Conservation (phyloP, 2,329 filamentous ascomycete species). For the Fusarium brachygibbosum region DNA sequence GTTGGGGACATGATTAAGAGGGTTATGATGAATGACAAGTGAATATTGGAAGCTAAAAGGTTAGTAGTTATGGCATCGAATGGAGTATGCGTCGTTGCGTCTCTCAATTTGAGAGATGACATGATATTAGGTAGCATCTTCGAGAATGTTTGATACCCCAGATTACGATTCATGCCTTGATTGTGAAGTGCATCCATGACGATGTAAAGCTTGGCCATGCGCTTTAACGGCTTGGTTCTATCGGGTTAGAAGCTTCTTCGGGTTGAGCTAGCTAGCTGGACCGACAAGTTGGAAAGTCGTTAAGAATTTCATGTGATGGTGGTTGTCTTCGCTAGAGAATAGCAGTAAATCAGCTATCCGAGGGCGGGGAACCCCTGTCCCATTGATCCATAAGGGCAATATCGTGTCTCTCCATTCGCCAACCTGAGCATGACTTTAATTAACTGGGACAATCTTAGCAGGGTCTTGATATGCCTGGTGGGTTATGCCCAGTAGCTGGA, state of each 20-base stretch:
- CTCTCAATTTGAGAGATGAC: slow-evolving; percentile 13
- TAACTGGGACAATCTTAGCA: slow-evolving; percentile 34
- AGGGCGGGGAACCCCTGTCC: slow-evolving; percentile 43
- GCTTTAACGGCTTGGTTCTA: neutral
- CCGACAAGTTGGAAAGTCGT: neutral
- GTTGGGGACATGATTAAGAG: slow-evolving; percentile 17
- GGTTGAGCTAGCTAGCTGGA: slow-evolving; percentile 10
- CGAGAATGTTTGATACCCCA: slow-evolving; percentile 43
- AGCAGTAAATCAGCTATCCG: slow-evolving; percentile 6
- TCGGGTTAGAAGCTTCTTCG: slow-evolving; percentile 7
- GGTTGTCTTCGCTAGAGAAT: slow-evolving; percentile 18
- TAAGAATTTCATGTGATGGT: slow-evolving; percentile 29
- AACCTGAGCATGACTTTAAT: slow-evolving; percentile 32
- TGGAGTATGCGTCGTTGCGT: slow-evolving; percentile 34
- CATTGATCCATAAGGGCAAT: slow-evolving; percentile 2
- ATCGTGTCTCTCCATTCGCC: slow-evolving; percentile 19
- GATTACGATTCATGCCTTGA: neutral
- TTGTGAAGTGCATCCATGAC: neutral
- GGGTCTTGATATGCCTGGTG: slow-evolving; percentile 21
- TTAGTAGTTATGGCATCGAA: slow-evolving; percentile 32
- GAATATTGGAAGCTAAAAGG: slow-evolving; percentile 31
- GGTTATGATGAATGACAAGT: slow-evolving; percentile 38
- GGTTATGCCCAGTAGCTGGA: slow-evolving; percentile 28
- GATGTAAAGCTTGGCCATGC: neutral
- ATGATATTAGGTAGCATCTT: slow-evolving; percentile 36